Conservation (phyloP, 2,329 filamentous ascomycete species). For the Xylaria digitata region DNA sequence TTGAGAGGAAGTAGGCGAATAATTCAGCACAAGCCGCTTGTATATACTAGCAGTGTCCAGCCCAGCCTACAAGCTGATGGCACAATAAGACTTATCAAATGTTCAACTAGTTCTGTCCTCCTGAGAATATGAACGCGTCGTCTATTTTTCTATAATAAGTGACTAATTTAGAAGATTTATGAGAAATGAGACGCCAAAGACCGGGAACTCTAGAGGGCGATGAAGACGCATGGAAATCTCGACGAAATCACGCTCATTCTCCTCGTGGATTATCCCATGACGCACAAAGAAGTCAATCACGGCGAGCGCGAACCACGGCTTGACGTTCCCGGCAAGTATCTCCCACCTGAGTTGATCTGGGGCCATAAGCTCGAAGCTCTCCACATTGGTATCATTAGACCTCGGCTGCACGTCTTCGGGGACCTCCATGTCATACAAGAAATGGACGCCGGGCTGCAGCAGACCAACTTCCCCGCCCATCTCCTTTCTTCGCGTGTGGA, state of each 20-base stretch:
- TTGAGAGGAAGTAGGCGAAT: constrained; percentile 45
- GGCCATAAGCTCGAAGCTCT: constrained; percentile 65
- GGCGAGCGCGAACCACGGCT: constrained; percentile 76
- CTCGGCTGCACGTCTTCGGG: constrained; percentile 62
- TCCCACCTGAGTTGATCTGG: constrained; percentile 65
- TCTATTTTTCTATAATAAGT: background rate
- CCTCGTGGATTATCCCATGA: constrained; percentile 72
- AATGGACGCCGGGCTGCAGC: constrained; percentile 75
- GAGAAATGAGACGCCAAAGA: constrained; percentile 26
- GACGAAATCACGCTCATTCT: constrained; percentile 73
- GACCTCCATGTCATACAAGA: constrained; percentile 77
- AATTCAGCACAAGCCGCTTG: constrained; percentile 26
- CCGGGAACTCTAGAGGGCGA: constrained; percentile 37
- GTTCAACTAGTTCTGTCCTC: background rate
- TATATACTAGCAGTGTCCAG: constrained; percentile 34
- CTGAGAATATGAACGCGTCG: background rate
- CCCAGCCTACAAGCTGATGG: constrained; percentile 9
- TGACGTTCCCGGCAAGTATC: constrained; percentile 71
- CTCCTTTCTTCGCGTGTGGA: constrained; percentile 69
- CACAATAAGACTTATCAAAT: constrained; percentile 29
- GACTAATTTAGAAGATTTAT: constrained; percentile 11
- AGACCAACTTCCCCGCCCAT: constrained; percentile 72
- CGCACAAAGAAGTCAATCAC: constrained; percentile 78
- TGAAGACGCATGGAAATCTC: constrained; percentile 62
- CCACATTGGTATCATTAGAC: constrained; percentile 72